Base-by-base conservation (phyloP, 129 eudicot species). In the Flaveria linearis region DNA sequence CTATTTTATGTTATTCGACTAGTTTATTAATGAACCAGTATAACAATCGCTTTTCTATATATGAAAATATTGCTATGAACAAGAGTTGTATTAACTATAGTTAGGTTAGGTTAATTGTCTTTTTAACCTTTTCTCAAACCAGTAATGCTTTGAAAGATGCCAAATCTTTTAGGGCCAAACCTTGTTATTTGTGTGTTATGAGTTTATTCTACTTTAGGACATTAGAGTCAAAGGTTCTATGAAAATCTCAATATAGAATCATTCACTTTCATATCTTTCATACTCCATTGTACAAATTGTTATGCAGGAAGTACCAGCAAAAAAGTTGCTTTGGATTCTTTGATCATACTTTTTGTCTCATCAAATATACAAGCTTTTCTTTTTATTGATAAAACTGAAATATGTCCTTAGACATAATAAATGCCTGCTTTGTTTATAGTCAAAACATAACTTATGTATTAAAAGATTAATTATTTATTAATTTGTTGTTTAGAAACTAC, bases 261-360 rank as follows among this genome's bases (percentile, higher is more conserved):
- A 61, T 58, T 76, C 72, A 18, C 80, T 49, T 75, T 75, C 72
- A 75, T 22, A 41, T 18, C 65, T 65, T 49, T 52, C 1, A 5
- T 51, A 52, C 39, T 60, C 52, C 51, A 22, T 51, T 65, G 60
- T 76, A 76, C 67, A 65, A 76, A 42, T 66, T 64, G 41, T 76
- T 51, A 50, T 17, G 53, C 73, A 51, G 42, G 25, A 50, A 7
- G 51, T 65, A 33, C 43, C 4, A 76, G 39, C 41, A 18, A 64
- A 47, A 65, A 65, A 20, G 49, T 64, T 75, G 33, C 79, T 75
- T 75, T 75, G 79, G 79, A 75, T 75, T 75, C 79, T 49, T n/a
- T 58, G 28, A 20, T 57, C 63, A 51, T 8, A 76, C 80, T 33
- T 76, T 65, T 65, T 49, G 73, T 76, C 65, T 50, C 73, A 76